These are phyloP conservation scores for Chalaropsis ovoidea DNA, from an alignment of 2,329 filamentous ascomycete genomes.

Conservation along the genomic window DNA sequence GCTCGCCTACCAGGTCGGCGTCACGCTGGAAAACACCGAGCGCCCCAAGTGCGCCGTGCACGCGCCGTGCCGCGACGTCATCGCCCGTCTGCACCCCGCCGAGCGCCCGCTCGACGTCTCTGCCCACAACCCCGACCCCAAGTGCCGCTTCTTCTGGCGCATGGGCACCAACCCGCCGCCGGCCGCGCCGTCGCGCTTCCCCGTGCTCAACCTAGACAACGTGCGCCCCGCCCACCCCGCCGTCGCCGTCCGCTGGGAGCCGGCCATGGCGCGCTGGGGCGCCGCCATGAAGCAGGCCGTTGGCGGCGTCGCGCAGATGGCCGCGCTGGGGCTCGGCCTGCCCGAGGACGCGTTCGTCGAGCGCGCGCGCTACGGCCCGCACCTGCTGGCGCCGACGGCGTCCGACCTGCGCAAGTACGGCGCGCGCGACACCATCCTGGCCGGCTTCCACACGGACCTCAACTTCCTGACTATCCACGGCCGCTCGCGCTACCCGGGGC, in stretches of 20 bases:
- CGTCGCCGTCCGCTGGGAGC: conserved; percentile 43
- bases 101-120: conserved; percentile 50
- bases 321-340: conserved; percentile 46
- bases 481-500: conserved; percentile 50
- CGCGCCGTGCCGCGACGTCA: conserved; percentile 49
- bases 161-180: conserved; percentile 44
- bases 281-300: conserved; percentile 51
- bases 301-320: conserved; percentile 48
- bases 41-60: conserved; percentile 54
- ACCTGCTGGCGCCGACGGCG: conserved; percentile 51
- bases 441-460: conserved; percentile 54
- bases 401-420: conserved; percentile 48
- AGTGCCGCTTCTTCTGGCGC: conserved; percentile 55
- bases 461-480: conserved; percentile 57
- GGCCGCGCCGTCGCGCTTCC: conserved; percentile 38
- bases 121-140: conserved; percentile 49
- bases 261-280: conserved; percentile 49
- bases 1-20: conserved; percentile 51
- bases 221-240: conserved; percentile 42
- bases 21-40: conserved; percentile 54
- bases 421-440: conserved; percentile 47
- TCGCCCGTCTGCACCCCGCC: conserved; percentile 43
- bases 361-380: conserved; percentile 49
- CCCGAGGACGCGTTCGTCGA: conserved; percentile 44
- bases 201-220: conserved; percentile 46